phyloP scores from a whole-genome alignment of 1,139 yeast species.

The Candida sp. region DNA sequence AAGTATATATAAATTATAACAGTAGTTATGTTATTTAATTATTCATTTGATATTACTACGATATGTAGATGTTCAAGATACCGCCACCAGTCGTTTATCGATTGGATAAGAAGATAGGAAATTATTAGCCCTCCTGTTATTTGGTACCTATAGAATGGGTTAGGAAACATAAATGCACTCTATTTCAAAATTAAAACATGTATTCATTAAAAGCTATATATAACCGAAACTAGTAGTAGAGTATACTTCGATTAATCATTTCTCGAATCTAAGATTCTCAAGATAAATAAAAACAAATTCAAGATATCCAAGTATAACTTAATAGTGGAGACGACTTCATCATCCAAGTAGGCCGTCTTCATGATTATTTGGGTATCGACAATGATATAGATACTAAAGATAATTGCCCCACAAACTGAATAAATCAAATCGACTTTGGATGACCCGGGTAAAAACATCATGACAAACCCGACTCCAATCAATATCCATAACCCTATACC shows the following conservation, averaged over 20 bases:
- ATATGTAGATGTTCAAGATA: too few relatives aligned
- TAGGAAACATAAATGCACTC: too few relatives aligned
- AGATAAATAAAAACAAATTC: conserved; percentile 74
- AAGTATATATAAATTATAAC: too few relatives aligned
- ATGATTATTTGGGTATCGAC: conserved; percentile 82
- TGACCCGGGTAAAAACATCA: conserved; percentile 62
- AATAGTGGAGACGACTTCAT: conserved; percentile 78
- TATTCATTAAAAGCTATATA: too few relatives aligned
- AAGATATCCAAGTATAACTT: conserved; percentile 75
- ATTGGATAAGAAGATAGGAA: too few relatives aligned
- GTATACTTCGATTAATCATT: neutral
- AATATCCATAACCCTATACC: conserved; percentile 64
- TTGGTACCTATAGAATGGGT: too few relatives aligned
- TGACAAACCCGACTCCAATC: conserved; percentile 69
- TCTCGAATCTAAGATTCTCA: conserved; percentile 50
- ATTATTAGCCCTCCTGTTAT: too few relatives aligned
- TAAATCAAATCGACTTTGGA: conserved; percentile 30
- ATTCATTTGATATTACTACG: too few relatives aligned
- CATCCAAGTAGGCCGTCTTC: conserved; percentile 82
- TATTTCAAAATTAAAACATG: too few relatives aligned
- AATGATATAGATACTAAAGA: conserved; percentile 70
- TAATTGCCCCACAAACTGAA: conserved; percentile 69
- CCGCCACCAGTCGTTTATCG: too few relatives aligned
- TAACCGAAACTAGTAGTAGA: too few relatives aligned
- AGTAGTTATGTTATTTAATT: too few relatives aligned